Percentiles rank a stretch among this genome's conserved stretches.
phyloP scores from a whole-genome alignment of 768 basidiomycete species.

The Russula sp. region DNA sequence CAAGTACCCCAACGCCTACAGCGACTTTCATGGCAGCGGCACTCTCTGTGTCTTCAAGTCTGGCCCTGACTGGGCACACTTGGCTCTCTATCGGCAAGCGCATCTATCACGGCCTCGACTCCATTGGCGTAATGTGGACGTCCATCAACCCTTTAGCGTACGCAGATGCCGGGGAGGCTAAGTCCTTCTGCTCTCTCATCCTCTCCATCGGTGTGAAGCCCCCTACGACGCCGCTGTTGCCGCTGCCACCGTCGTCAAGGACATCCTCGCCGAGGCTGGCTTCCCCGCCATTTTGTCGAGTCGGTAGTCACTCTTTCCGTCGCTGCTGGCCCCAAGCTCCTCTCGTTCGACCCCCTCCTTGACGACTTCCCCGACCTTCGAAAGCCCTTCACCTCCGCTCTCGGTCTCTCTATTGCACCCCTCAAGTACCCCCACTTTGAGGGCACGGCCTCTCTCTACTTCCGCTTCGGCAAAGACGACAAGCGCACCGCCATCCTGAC shows the following conservation, averaged over 20 bases:
- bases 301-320: conserved; percentile 24
- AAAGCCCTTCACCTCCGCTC: conserved; percentile 33
- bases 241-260: conserved; percentile 21
- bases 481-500: conserved; percentile 29
- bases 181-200: conserved; percentile 22
- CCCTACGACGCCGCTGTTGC: conserved; percentile 22
- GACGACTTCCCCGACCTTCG: conserved; percentile 28
- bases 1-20: conserved; percentile 11
- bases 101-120: conserved; percentile 27
- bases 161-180: conserved; percentile 22
- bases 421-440: conserved; percentile 30
- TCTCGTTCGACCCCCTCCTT: conserved; percentile 25
- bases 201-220: conserved; percentile 26
- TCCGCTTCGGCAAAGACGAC: conserved; percentile 25
- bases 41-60: conserved; percentile 9
- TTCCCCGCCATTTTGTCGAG: conserved; percentile 26
- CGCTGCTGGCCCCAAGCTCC: conserved; percentile 28
- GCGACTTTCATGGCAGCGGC: conserved; percentile 4
- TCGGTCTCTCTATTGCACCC: no score
- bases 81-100: conserved; percentile 24
- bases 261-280: conserved; percentile 21
- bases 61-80: conserved; percentile 1
- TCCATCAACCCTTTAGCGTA: conserved; percentile 23
- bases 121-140: conserved; percentile 18
- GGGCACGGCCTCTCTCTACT: conserved; percentile 33